Percentiles rank a stretch among this genome's conserved stretches.
Conservation (phyloP, 768 basidiomycete genomes). For the Lyophyllum shimeji region DNA sequence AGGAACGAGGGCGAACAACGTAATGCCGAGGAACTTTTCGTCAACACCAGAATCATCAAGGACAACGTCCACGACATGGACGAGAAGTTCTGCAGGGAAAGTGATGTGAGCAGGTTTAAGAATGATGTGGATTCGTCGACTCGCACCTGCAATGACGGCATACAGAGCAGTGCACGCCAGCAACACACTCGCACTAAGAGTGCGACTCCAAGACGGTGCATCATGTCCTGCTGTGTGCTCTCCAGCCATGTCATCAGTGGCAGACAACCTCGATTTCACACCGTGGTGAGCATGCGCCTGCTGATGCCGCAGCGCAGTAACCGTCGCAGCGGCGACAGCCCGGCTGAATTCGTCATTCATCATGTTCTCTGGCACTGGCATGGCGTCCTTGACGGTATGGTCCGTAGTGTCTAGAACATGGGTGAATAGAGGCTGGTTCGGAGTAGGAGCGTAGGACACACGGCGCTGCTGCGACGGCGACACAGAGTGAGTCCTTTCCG, state of each 20-base stretch:
- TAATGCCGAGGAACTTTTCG: slow-evolving; percentile 96
- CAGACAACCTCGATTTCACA: slow-evolving; percentile 43
- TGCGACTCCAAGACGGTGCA: slow-evolving; percentile 94
- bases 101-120: background rate
- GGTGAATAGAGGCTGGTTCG: slow-evolving; percentile 38
- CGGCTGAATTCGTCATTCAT: slow-evolving; percentile 89
- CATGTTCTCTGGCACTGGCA: slow-evolving; percentile 63
- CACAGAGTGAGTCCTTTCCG: slow-evolving; percentile 15
- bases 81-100: slow-evolving; percentile 72
- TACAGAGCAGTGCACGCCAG: slow-evolving; percentile 90
- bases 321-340: slow-evolving; percentile 92
- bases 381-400: slow-evolving; percentile 64
- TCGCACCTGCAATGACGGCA: slow-evolving; percentile 91
- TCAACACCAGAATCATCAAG: slow-evolving; percentile 89
- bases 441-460: slow-evolving; percentile 53
- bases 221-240: slow-evolving; percentile 87
- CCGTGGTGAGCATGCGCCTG: slow-evolving; percentile 54
- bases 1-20: slow-evolving; percentile 94
- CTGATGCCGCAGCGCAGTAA: slow-evolving; percentile 85
- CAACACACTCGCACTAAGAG: slow-evolving; percentile 85
- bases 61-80: slow-evolving; percentile 94
- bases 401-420: slow-evolving; percentile 81
- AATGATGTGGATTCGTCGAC: background rate
- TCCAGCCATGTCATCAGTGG: slow-evolving; percentile 54
- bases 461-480: slow-evolving; percentile 49